phyloP scores from a whole-genome alignment of 2,329 filamentous ascomycete species.

The Cordyceps militaris region DNA sequence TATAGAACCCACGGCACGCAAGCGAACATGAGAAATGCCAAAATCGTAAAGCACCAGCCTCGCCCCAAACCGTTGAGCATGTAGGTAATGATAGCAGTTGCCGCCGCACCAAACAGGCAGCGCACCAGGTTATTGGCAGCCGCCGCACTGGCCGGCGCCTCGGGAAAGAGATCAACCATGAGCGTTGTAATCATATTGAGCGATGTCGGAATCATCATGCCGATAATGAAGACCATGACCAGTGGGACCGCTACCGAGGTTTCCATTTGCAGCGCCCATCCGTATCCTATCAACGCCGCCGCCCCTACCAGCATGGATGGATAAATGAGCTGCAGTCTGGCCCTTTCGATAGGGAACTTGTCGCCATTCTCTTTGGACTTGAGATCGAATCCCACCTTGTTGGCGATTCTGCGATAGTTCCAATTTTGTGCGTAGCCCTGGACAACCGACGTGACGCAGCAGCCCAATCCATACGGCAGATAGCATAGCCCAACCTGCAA shows the following conservation, averaged over 20 bases:
- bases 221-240: conserved; percentile 50
- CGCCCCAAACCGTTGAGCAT: conserved; percentile 51
- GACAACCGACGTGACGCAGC: conserved; percentile 39
- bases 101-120: conserved; percentile 53
- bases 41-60: conserved; percentile 57
- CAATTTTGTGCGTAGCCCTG: conserved; percentile 55
- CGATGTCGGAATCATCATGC: conserved; percentile 50
- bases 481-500: conserved; percentile 48
- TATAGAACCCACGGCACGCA: conserved; percentile 43
- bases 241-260: conserved; percentile 47
- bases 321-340: conserved; percentile 46
- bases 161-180: conserved; percentile 56
- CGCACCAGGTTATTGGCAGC: conserved; percentile 58
- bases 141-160: conserved; percentile 53
- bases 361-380: conserved; percentile 47
- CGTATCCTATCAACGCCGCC: conserved; percentile 46
- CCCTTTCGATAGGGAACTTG: conserved; percentile 48
- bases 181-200: conserved; percentile 59
- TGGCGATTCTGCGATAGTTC: conserved; percentile 65
- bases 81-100: conserved; percentile 51
- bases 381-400: conserved; percentile 52
- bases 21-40: conserved; percentile 42
- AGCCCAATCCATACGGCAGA: conserved; percentile 46
- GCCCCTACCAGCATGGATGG: conserved; percentile 49
- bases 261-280: conserved; percentile 48